phyloP scores from a whole-genome alignment of 306 rosid species.

The Lagenaria siceraria region DNA sequence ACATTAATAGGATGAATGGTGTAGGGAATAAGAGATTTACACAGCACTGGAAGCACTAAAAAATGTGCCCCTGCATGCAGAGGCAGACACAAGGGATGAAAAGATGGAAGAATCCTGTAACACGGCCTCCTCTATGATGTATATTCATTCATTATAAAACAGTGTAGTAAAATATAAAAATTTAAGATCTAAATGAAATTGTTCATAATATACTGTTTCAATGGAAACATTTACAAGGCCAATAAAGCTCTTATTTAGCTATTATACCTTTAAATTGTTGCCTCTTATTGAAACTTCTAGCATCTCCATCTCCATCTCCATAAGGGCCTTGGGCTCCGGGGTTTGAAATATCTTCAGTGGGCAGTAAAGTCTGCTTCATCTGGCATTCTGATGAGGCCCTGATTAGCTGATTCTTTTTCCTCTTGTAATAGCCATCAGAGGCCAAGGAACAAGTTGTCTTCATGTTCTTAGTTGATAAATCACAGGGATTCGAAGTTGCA shows the following conservation, averaged over 20 bases:
- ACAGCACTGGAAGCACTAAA: neutral
- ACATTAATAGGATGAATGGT: neutral
- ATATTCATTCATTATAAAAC: neutral
- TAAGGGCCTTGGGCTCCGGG: constrained; percentile 26
- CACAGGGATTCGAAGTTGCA: constrained; percentile 55
- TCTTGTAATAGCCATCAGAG: constrained; percentile 78
- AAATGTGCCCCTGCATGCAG: neutral
- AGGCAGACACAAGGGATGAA: neutral
- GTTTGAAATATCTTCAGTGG: constrained; percentile 28
- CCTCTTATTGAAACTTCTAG: constrained; percentile 42
- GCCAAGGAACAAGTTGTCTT: constrained; percentile 36
- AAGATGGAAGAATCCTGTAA: neutral
- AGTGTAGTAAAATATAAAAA: neutral
- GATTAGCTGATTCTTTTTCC: constrained; percentile 67
- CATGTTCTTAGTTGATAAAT: constrained; percentile 25
- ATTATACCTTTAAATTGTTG: constrained; percentile 54
- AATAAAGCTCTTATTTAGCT: constrained; percentile 15
- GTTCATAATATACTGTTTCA: neutral
- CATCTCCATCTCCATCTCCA: constrained; percentile 35
- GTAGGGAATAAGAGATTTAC: neutral
- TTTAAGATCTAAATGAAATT: neutral
- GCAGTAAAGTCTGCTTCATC: constrained; percentile 24
- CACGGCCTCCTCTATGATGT: neutral
- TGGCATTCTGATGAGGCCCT: constrained; percentile 53
- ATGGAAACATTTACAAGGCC: neutral